Conservation (phyloP, 306 rosid species). For the Mimosa pudica region DNA sequence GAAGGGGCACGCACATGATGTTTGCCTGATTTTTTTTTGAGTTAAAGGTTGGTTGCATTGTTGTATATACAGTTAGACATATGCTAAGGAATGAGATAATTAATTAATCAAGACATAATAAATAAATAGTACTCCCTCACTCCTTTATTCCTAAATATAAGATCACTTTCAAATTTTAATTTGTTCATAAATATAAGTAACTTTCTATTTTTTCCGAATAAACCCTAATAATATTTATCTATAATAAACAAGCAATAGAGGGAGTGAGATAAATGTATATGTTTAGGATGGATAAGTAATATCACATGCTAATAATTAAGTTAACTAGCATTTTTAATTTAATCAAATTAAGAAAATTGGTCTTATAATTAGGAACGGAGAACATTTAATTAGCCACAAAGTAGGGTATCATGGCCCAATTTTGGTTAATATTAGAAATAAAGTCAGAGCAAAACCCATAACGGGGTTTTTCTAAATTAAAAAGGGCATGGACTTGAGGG, state of each 20-base stretch:
- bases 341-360: too few species aligned
- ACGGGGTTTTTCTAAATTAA: slow-evolving; percentile 29
- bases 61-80: background rate
- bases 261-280: too few species aligned
- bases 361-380: too few species aligned
- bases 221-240: too few species aligned
- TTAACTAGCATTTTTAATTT: too few species aligned
- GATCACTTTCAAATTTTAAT: too few species aligned
- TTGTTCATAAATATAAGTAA: too few species aligned
- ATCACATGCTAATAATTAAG: too few species aligned
- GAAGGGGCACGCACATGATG: background rate
- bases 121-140: background rate
- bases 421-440: slow-evolving; percentile 23
- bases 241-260: too few species aligned
- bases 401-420: slow-evolving; percentile 20
- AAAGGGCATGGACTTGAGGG: slow-evolving; percentile 32
- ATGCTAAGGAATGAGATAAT: background rate
- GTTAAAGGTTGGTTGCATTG: slow-evolving; percentile 7
- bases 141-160: too few species aligned
- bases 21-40: background rate
- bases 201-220: too few species aligned
- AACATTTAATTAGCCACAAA: background rate
- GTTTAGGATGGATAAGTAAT: too few species aligned
- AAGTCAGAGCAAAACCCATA: slow-evolving; percentile 12
- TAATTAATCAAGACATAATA: background rate